Evolutionary conservation across 2,329 filamentous ascomycete species (phyloP).

Genomic region (Talaromyces sp.): DNA sequence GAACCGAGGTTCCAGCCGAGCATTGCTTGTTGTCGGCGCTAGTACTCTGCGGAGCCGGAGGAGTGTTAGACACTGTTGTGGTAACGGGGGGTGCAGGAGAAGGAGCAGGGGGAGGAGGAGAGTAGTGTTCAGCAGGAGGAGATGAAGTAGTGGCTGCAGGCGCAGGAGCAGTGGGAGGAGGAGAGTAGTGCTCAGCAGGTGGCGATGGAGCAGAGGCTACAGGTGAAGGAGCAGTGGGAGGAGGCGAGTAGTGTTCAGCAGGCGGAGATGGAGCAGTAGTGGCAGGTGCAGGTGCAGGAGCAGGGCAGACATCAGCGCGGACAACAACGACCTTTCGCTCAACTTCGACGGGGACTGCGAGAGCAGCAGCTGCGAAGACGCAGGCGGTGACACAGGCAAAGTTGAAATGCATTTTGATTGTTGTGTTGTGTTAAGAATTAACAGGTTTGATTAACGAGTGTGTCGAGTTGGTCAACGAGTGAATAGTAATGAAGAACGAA

Average conservation of each 20-base stretch:
- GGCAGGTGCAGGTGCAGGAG: conserved; percentile 13
- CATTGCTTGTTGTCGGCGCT: conserved; percentile 16
- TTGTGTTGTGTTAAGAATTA: conserved; percentile 2
- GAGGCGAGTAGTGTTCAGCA: conserved; percentile 13
- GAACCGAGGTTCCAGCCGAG: conserved; percentile 12
- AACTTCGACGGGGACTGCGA: conserved; percentile 18
- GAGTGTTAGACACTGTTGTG: conserved; percentile 16
- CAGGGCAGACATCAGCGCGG: conserved; percentile 18
- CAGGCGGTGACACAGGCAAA: conserved; percentile 18
- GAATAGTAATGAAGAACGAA: conserved; percentile 11
- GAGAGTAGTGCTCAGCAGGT: conserved; percentile 12
- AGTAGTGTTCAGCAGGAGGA: conserved; percentile 8
- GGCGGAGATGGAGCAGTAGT: conserved; percentile 4
- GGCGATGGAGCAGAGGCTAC: neutral
- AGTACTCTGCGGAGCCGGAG: conserved; percentile 15
- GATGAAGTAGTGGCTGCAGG: neutral
- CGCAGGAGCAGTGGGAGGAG: conserved; percentile 12
- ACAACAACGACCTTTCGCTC: conserved; percentile 18
- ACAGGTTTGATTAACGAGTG: conserved; percentile 11
- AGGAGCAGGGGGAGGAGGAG: neutral
- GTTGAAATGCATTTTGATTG: conserved; percentile 20
- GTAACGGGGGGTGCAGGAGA: conserved; percentile 6
- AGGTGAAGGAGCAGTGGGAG: conserved; percentile 16
- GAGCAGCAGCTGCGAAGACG: conserved; percentile 17
- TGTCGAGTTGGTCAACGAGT: conserved; percentile 18